A percentile compares a stretch with the other conserved stretches of the same genome.
phyloP scores from a whole-genome alignment of 2,329 filamentous ascomycete species.

The Sporothrix euskadiensis region DNA sequence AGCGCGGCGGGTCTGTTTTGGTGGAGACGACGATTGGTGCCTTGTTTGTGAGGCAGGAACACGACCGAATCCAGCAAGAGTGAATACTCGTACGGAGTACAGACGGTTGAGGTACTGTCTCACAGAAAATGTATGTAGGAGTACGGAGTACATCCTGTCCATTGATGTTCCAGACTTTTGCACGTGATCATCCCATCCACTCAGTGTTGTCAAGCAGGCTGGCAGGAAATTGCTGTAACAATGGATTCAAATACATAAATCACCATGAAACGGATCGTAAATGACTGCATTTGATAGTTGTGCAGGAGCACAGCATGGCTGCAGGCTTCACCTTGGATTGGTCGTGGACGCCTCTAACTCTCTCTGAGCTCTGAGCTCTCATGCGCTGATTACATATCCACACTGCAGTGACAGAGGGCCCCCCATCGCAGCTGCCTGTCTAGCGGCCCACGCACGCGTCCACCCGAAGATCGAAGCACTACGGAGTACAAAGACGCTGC shows the following conservation, averaged over 20 bases:
- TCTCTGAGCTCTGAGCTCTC: neutral
- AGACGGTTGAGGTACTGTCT: neutral
- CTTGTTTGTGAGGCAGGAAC: slow-evolving; percentile 6
- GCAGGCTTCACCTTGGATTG: neutral
- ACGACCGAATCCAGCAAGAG: neutral
- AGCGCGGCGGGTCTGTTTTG: slow-evolving; percentile 11
- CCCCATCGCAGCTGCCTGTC: slow-evolving; percentile 15
- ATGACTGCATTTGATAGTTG: neutral
- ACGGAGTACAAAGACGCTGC: neutral
- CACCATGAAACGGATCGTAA: neutral
- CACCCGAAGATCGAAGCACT: neutral
- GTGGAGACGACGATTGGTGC: neutral
- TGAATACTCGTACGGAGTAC: neutral
- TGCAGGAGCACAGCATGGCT: neutral
- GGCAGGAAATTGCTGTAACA: no score
- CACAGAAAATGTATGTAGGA: neutral
- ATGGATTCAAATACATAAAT: neutral
- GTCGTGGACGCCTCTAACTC: neutral
- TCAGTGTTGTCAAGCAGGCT: neutral
- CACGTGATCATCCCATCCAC: slow-evolving; percentile 1
- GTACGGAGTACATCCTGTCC: neutral
- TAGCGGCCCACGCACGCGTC: neutral
- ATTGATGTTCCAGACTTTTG: neutral
- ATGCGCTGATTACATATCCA: slow-evolving; percentile 7
- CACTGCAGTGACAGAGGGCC: neutral